Conservation (phyloP, 2,329 filamentous ascomycete genomes). For the Gnomoniopsis smithogilvyi region DNA sequence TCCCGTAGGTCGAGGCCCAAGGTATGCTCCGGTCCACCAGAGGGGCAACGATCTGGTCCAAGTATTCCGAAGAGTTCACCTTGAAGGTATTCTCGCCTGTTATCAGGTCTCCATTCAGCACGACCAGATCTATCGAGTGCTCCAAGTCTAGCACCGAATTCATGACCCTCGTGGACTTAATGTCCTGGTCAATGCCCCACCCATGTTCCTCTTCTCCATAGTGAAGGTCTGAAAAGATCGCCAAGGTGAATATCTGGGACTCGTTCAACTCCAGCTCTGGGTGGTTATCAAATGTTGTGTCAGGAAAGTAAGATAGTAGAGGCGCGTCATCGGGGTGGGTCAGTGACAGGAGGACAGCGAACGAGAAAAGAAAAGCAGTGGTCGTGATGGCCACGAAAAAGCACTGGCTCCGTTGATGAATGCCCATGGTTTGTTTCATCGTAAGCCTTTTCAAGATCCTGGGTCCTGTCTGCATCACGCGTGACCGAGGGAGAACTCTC, state of each 20-base stretch:
- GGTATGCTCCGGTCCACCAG: slow-evolving; percentile 51
- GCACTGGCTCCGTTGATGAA: background rate
- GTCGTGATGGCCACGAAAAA: background rate
- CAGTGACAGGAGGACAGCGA: background rate
- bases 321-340: background rate
- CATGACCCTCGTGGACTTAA: slow-evolving; percentile 55
- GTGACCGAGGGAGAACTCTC: too few relatives aligned
- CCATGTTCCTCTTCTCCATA: slow-evolving; percentile 45
- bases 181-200: slow-evolving; percentile 48
- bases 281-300: background rate
- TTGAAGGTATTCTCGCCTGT: slow-evolving; percentile 61
- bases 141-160: slow-evolving; percentile 56
- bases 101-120: slow-evolving; percentile 70
- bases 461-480: too few relatives aligned
- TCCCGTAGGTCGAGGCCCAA: slow-evolving; percentile 70
- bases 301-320: background rate
- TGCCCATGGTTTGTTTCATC: background rate
- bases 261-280: background rate
- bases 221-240: slow-evolving; percentile 55
- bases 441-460: too few relatives aligned
- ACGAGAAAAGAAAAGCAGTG: background rate
- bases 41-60: slow-evolving; percentile 58
- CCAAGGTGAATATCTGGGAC: slow-evolving; percentile 17
- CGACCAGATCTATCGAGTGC: slow-evolving; percentile 52
- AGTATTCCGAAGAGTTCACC: slow-evolving; percentile 53